Percentiles rank a stretch among this genome's conserved stretches.
These are phyloP conservation scores for Melastoma malabathricum DNA, from an alignment of 345 rosid genomes.

Conservation along the genomic window DNA sequence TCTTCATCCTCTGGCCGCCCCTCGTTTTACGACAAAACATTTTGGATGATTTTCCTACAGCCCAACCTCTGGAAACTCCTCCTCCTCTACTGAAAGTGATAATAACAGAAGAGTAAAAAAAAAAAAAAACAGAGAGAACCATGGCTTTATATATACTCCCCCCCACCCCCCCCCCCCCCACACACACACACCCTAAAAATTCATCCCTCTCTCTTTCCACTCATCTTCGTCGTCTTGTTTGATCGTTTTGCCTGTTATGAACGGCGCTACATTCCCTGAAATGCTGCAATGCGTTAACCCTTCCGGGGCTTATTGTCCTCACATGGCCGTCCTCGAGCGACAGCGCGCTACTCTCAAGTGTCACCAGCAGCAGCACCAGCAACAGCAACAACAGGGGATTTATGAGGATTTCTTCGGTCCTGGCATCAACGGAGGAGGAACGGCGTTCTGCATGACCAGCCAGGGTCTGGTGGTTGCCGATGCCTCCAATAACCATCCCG, in stretches of 20 bases:
- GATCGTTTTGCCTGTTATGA: slow-evolving; percentile 10
- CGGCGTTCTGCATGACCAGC: slow-evolving; percentile 10
- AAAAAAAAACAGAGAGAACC: neutral
- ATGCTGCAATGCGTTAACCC: slow-evolving; percentile 9
- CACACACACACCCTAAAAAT: no score
- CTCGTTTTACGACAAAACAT: no score
- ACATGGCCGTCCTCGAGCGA: slow-evolving; percentile 47
- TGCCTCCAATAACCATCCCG: slow-evolving; percentile 9
- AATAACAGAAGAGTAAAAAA: neutral
- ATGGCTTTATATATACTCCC: slow-evolving; percentile 6
- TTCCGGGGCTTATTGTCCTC: neutral
- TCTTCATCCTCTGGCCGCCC: no score
- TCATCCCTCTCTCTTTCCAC: slow-evolving; percentile 1
- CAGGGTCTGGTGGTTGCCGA: slow-evolving; percentile 18
- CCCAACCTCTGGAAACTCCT: no score
- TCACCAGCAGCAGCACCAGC: slow-evolving; percentile 15
- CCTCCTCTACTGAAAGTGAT: neutral
- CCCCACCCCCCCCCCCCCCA: neutral
- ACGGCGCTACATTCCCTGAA: slow-evolving; percentile 14
- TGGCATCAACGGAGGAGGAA: slow-evolving; percentile 18
- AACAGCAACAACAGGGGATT: slow-evolving; percentile 9
- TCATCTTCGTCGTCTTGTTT: neutral
- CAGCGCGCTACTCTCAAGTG: slow-evolving; percentile 34
- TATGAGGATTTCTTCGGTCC: slow-evolving; percentile 11
- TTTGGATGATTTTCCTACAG: no score